A percentile compares a stretch with the other conserved stretches of the same genome.
These are phyloP conservation scores for Colletotrichum sp. DNA, from an alignment of 2,329 filamentous ascomycete species.

Conservation along the genomic window DNA sequence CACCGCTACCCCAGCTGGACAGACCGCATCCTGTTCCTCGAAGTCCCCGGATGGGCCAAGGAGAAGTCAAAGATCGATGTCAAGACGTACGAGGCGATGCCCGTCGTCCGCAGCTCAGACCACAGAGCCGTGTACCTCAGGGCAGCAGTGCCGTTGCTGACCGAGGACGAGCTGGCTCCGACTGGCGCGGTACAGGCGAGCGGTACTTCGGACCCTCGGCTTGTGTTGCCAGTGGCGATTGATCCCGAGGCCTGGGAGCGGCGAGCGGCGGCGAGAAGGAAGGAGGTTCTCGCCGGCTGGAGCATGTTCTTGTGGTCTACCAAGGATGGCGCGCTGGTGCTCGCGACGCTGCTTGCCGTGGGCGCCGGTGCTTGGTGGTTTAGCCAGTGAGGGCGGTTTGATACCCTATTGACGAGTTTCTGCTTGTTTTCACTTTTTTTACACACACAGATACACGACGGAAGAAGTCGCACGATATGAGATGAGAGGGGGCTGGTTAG, in stretches of 20 bases:
- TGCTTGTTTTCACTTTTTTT: not conserved
- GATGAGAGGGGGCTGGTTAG: not conserved
- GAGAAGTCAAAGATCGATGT: conserved; percentile 49
- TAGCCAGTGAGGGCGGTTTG: not conserved
- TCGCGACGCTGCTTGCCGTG: conserved; percentile 47
- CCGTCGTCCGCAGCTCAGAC: conserved; percentile 82
- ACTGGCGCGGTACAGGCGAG: conserved; percentile 24
- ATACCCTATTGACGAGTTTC: not conserved
- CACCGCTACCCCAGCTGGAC: conserved; percentile 94
- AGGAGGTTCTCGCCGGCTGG: conserved; percentile 57
- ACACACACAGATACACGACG: not conserved
- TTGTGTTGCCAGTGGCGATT: conserved; percentile 54
- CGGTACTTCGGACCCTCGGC: conserved; percentile 43
- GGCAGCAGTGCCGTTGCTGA: conserved; percentile 66
- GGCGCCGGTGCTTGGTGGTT: conserved; percentile 53
- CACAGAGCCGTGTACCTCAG: conserved; percentile 84
- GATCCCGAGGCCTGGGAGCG: conserved; percentile 61
- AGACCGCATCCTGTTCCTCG: conserved; percentile 84
- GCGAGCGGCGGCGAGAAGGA: conserved; percentile 48
- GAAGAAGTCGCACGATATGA: not conserved
- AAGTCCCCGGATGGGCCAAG: conserved; percentile 59
- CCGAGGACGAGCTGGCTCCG: conserved; percentile 42
- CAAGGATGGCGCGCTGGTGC: conserved; percentile 50
- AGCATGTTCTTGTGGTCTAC: conserved; percentile 61
- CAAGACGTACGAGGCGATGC: conserved; percentile 75